Conservation (phyloP, 2,329 filamentous ascomycete species). For the Akanthomyces muscarius region DNA sequence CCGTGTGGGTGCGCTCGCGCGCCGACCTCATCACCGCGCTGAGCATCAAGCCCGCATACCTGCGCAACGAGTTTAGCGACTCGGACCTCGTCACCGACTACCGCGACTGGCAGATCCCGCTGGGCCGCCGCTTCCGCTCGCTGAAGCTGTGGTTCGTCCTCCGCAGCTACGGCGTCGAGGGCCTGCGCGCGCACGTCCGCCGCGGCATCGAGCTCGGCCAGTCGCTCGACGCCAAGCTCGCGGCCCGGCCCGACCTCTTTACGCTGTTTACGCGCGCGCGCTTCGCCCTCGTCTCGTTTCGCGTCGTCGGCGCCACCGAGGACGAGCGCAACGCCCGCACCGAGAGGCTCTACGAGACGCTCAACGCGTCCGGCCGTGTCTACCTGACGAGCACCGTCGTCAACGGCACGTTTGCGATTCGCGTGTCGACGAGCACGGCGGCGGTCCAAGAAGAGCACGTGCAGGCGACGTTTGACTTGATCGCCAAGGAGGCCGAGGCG, state of each 20-base stretch:
- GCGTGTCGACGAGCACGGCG: slow-evolving; percentile 71
- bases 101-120: slow-evolving; percentile 93
- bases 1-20: slow-evolving; percentile 73
- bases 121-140: slow-evolving; percentile 81
- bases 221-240: slow-evolving; percentile 60
- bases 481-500: slow-evolving; percentile 59
- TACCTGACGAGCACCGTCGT: slow-evolving; percentile 78
- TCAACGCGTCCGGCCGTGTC: slow-evolving; percentile 72
- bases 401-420: slow-evolving; percentile 70
- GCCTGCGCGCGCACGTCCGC: slow-evolving; percentile 69
- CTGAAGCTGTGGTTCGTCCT: slow-evolving; percentile 96
- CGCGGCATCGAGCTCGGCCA: slow-evolving; percentile 67
- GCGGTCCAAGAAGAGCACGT: slow-evolving; percentile 69
- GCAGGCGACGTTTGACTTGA: slow-evolving; percentile 66
- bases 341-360: slow-evolving; percentile 67
- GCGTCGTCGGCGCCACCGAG: slow-evolving; percentile 45
- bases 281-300: slow-evolving; percentile 77
- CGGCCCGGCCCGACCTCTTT: slow-evolving; percentile 64
- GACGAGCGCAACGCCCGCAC: slow-evolving; percentile 64
- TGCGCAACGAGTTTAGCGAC: slow-evolving; percentile 76
- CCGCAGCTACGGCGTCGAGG: slow-evolving; percentile 72
- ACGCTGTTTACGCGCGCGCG: slow-evolving; percentile 67
- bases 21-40: slow-evolving; percentile 68
- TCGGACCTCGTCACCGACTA: slow-evolving; percentile 87
- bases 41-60: slow-evolving; percentile 74